phyloP scores from a whole-genome alignment of 2,329 filamentous ascomycete genomes.

The Botryotinia convoluta region DNA sequence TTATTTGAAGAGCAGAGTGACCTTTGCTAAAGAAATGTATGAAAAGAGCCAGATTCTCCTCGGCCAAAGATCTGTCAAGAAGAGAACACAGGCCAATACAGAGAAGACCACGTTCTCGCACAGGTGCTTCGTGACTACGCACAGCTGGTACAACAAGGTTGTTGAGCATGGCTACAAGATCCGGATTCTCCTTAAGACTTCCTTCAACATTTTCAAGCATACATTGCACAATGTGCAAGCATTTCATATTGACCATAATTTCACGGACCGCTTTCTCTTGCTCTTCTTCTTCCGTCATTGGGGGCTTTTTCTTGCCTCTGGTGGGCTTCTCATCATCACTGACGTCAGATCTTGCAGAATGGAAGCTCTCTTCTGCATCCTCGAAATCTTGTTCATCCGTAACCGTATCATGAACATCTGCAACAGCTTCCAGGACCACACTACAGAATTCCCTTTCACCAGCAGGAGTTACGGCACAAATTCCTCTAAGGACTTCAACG shows the following conservation, averaged over 20 bases:
- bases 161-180: slow-evolving; percentile 97
- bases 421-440: slow-evolving; percentile 86
- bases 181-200: slow-evolving; percentile 81
- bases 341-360: slow-evolving; percentile 85
- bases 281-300: slow-evolving; percentile 61
- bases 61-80: slow-evolving; percentile 84
- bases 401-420: slow-evolving; percentile 94
- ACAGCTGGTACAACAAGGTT: slow-evolving; percentile 95
- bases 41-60: slow-evolving; percentile 89
- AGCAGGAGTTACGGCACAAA: slow-evolving; percentile 71
- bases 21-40: slow-evolving; percentile 96
- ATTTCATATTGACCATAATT: slow-evolving; percentile 98
- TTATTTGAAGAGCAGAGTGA: slow-evolving; percentile 84
- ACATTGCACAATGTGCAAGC: slow-evolving; percentile 93
- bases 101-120: slow-evolving; percentile 84
- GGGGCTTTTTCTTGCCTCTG: slow-evolving; percentile 44
- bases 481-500: slow-evolving; percentile 75
- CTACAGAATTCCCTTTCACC: slow-evolving; percentile 82
- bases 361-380: slow-evolving; percentile 80
- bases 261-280: slow-evolving; percentile 78
- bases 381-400: slow-evolving; percentile 61
- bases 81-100: slow-evolving; percentile 90
- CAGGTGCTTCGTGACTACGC: slow-evolving; percentile 85
- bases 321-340: slow-evolving; percentile 62
- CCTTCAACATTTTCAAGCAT: slow-evolving; percentile 93